Base-by-base conservation (phyloP, 2,329 filamentous ascomycete species). In the Escovopsis sp. region DNA sequence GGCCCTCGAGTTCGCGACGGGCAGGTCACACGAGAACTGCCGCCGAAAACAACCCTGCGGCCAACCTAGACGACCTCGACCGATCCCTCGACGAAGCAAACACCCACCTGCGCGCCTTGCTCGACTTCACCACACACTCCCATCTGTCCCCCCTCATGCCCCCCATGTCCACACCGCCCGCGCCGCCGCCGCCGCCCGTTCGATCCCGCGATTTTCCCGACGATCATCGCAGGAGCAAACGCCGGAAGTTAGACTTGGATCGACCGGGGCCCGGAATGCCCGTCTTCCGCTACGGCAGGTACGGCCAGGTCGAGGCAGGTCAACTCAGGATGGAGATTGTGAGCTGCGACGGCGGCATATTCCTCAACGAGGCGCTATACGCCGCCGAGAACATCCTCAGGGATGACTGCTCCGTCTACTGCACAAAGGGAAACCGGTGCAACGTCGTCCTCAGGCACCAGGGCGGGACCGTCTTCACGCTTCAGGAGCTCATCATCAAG, bases 401-500 rank as follows among this genome's bases (percentile, higher is more conserved):
- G 50, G 79, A 88, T 57, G 85, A 96, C 59, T 70, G 71, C 44
- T 84, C 81, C 10, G 85, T 94, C 2, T 96, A 95, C 57, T 93
- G 87, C 61, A 94, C 87, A 32, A 84, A 89, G 57, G 79, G 77
- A n/a, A 82, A 82, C 46, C 75, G 79, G 44, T 95, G 87, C 64
- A 94, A 94, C 55, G 76, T 96, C 51, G 70, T 96, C 11, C 62
- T 96, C 43, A 76, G 77, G 44, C 89, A 96, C 57, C 78, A 82
- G 49, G 86, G 84, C 36, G 78, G 78, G 32, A 81, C 82, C 2
- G 76, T 83, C 1, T 96, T 96, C 53, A 84, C 75, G 42, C 63
- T 96, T 42, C 82, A 86, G 51, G 89, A 89, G 62, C 65, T 96
- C 39, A 71, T 93, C 48, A 93, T 96, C 60, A 88, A 85, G 57